These are phyloP conservation scores for Curvularia lunata DNA, from an alignment of 2,329 filamentous ascomycete species.

Conservation along the genomic window DNA sequence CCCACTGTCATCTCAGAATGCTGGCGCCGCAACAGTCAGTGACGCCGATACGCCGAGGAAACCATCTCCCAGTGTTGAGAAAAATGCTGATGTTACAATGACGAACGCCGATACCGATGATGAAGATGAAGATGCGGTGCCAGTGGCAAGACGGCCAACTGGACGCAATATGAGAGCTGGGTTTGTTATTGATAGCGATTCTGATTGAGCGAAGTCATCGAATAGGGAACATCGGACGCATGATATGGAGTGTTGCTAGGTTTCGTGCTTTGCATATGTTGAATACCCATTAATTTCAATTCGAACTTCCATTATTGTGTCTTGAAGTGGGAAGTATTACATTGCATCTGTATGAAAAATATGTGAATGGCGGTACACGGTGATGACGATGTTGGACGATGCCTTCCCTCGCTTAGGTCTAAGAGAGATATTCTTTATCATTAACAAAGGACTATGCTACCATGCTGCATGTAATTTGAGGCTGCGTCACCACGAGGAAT, in stretches of 20 bases:
- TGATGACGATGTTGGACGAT: background rate
- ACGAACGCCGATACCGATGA: constrained; percentile 45
- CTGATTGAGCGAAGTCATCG: constrained; percentile 36
- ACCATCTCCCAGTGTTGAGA: constrained; percentile 2
- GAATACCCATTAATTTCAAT: constrained; percentile 32
- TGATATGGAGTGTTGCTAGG: constrained; percentile 27
- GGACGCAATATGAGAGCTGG: constrained; percentile 50
- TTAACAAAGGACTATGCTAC: background rate
- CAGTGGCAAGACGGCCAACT: constrained; percentile 43
- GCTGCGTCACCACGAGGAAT: too few relatives aligned
- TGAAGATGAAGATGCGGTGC: constrained; percentile 45
- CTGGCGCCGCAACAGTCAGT: constrained; percentile 15
- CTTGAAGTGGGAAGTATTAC: background rate
- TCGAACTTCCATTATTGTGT: background rate
- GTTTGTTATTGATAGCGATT: constrained; percentile 56
- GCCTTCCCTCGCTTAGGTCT: background rate
- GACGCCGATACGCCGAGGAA: constrained; percentile 26
- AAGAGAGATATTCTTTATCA: background rate
- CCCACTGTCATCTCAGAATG: constrained; percentile 49
- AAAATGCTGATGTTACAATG: constrained; percentile 33
- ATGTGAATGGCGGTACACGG: too few relatives aligned
- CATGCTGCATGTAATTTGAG: too few relatives aligned
- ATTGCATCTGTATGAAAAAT: too few relatives aligned
- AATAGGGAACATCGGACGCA: constrained; percentile 12
- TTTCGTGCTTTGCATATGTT: constrained; percentile 16